These are phyloP conservation scores for Hypericum perforatum DNA, from an alignment of 345 rosid species.

Conservation along the genomic window DNA sequence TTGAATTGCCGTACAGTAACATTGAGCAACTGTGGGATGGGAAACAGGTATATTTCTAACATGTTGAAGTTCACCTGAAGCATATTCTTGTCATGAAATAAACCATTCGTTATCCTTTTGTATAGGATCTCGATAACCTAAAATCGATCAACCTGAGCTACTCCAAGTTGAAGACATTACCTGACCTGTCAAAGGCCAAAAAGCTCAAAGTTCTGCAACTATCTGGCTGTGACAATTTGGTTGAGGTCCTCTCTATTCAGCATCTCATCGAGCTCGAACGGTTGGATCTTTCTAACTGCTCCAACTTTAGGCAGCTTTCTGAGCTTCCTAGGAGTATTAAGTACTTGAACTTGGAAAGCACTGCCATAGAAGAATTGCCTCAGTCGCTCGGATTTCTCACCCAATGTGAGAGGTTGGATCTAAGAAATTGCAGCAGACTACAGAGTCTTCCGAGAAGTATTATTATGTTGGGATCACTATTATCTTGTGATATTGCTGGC, in stretches of 20 bases:
- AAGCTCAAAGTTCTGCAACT: background rate
- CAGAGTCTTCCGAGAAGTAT: conserved; percentile 4
- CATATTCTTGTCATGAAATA: background rate
- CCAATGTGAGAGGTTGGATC: background rate
- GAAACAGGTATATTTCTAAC: background rate
- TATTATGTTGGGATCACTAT: conserved; percentile 3
- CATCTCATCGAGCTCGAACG: too few relatives aligned
- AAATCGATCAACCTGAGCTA: background rate
- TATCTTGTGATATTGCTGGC: background rate
- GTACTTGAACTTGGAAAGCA: background rate
- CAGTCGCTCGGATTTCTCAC: conserved; percentile 2
- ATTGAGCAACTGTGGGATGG: conserved; percentile 1
- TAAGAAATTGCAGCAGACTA: conserved; percentile 6
- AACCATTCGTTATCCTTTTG: background rate
- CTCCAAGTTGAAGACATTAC: background rate
- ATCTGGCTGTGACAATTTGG: background rate
- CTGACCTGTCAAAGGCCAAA: background rate
- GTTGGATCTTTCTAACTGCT: background rate
- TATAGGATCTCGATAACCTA: background rate
- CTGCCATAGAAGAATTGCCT: conserved; percentile 10
- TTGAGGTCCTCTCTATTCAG: too few relatives aligned
- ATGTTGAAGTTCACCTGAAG: background rate
- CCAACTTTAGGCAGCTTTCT: background rate
- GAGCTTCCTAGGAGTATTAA: conserved; percentile 2
- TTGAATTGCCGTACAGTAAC: conserved; percentile 1